A percentile compares a stretch with the other conserved stretches of the same genome.
Conservation (phyloP, 768 basidiomycete species). For the Boletus vinaceobasis region DNA sequence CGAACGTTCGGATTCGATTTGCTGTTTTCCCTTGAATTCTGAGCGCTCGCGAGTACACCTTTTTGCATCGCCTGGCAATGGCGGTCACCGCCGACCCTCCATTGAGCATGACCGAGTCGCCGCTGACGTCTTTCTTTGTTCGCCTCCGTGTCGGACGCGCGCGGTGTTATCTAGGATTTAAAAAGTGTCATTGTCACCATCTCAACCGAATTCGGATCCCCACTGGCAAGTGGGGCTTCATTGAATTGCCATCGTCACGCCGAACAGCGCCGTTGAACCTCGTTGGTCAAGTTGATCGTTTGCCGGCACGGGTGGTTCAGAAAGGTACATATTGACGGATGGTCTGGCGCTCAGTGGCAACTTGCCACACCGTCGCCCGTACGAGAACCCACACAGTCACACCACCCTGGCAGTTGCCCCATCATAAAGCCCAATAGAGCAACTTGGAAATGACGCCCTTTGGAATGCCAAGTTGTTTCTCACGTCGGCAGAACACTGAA, state of each 20-base stretch:
- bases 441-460: neutral
- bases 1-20: neutral
- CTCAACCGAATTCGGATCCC: neutral
- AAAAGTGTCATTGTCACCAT: neutral
- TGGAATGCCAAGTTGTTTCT: neutral
- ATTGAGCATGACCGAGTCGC: no score
- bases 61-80: neutral
- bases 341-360: no score
- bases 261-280: neutral
- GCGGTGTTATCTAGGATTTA: neutral
- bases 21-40: no score
- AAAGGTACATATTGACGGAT: no score
- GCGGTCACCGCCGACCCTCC: no score
- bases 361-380: no score
- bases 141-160: neutral
- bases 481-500: neutral
- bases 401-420: no score
- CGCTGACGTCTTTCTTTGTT: neutral
- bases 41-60: neutral
- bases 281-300: neutral
- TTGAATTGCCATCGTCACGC: neutral
- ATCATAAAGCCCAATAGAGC: no score
- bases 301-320: neutral
- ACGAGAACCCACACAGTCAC: no score
- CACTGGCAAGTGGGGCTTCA: neutral